Percentiles rank a stretch among this genome's conserved stretches.
Evolutionary conservation across 129 eudicot species (phyloP).

Genomic region (Lactuca sativa): DNA sequence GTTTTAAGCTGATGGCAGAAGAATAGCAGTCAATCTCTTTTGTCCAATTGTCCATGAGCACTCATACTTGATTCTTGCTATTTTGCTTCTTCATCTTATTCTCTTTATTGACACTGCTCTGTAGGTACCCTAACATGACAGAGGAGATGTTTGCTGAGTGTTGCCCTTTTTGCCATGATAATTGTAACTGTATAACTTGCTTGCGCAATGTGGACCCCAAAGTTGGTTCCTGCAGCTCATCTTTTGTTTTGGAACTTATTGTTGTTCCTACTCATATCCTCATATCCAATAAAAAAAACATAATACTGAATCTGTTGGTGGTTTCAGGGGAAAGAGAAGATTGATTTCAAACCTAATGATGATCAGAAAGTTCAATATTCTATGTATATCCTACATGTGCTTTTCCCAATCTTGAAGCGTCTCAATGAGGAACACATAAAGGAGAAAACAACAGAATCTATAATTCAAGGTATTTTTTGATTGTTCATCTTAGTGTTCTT

Average conservation of each 20-base stretch:
- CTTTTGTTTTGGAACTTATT: no score
- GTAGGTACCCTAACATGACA: constrained; percentile 22
- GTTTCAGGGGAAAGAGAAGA: constrained; percentile 23
- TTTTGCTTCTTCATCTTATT: no score
- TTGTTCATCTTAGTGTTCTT: no score
- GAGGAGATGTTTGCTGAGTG: no score
- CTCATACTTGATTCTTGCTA: no score
- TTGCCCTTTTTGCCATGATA: constrained; percentile 59
- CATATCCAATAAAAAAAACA: no score
- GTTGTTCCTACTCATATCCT: background rate
- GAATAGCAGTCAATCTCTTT: no score
- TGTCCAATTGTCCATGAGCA: no score
- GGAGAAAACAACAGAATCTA: constrained; percentile 55
- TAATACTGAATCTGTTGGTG: background rate
- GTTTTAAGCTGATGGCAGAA: no score
- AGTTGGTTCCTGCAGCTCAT: no score
- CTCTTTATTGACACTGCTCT: no score
- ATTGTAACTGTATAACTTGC: constrained; percentile 70
- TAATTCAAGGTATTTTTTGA: constrained; percentile 42
- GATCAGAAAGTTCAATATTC: constrained; percentile 40
- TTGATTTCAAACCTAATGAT: constrained; percentile 1
- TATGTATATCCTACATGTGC: constrained; percentile 35
- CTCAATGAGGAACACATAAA: constrained; percentile 43
- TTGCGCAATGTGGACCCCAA: constrained; percentile 37
- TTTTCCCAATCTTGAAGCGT: constrained; percentile 59